phyloP scores from a whole-genome alignment of 1,139 yeast species.

The Meyerozyma guilliermondii region DNA sequence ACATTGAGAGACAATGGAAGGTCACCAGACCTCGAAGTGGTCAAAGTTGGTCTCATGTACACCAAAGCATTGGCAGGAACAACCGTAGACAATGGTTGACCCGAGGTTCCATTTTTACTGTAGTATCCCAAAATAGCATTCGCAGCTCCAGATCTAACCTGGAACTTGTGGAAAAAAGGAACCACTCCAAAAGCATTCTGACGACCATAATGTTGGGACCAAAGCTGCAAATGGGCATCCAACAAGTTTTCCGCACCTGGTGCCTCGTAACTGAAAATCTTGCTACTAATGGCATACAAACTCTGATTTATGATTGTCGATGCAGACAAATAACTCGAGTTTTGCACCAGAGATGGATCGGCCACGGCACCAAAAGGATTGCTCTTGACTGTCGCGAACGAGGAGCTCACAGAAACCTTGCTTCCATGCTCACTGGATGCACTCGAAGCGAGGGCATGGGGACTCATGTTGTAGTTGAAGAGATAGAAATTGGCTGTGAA shows the following conservation, averaged over 20 bases:
- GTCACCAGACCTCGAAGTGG: conserved; percentile 30
- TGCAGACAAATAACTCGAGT: conserved; percentile 57
- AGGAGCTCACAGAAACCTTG: conserved; percentile 1
- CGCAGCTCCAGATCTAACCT: conserved; percentile 84
- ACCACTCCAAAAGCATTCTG: conserved; percentile 50
- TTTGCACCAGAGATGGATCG: conserved; percentile 50
- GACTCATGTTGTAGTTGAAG: conserved; percentile 6
- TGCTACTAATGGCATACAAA: conserved; percentile 55
- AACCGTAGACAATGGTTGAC: conserved; percentile 46
- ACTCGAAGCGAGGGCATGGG: conserved; percentile 6
- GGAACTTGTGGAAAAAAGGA: conserved; percentile 57
- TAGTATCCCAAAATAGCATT: conserved; percentile 73
- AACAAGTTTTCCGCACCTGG: conserved; percentile 58
- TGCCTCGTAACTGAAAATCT: conserved; percentile 67
- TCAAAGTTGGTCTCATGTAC: conserved; percentile 55
- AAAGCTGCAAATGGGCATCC: conserved; percentile 55
- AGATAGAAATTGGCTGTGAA: background rate
- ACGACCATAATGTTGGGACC: conserved; percentile 52
- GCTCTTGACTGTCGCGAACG: conserved; percentile 10
- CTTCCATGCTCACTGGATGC: conserved; percentile 1
- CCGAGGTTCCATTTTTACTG: conserved; percentile 33
- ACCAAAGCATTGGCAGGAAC: conserved; percentile 66
- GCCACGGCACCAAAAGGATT: conserved; percentile 57
- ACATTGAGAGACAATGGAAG: conserved; percentile 69
- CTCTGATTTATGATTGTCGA: conserved; percentile 60